These are phyloP conservation scores for Leccinum uliginosum DNA, from an alignment of 768 basidiomycete genomes.

Conservation along the genomic window DNA sequence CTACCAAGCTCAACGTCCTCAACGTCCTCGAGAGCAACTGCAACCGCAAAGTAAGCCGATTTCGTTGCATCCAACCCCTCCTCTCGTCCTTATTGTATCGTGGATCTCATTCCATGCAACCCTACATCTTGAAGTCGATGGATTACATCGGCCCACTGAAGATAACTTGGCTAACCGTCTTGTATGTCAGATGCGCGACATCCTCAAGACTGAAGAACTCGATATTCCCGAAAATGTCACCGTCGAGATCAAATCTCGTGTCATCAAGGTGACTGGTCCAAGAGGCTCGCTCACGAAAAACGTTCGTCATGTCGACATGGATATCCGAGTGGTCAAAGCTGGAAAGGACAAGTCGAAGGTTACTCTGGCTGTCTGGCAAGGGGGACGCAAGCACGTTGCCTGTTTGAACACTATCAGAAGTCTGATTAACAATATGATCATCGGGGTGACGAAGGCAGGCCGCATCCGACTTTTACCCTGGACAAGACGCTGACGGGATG, in stretches of 20 bases:
- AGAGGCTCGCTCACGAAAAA: slow-evolving; percentile 91
- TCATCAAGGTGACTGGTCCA: slow-evolving; percentile 89
- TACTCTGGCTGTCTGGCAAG: slow-evolving; percentile 95
- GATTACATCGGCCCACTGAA: slow-evolving; percentile 34
- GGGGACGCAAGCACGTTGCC: slow-evolving; percentile 96
- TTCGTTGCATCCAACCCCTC: not conserved
- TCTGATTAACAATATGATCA: slow-evolving; percentile 96
- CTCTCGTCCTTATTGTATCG: not conserved
- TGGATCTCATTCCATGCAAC: slow-evolving; percentile 2
- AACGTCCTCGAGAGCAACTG: slow-evolving; percentile 25
- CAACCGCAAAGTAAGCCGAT: slow-evolving; percentile 26
- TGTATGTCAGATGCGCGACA: slow-evolving; percentile 76
- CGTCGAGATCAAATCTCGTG: slow-evolving; percentile 83
- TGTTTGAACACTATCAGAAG: slow-evolving; percentile 96
- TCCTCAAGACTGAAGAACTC: slow-evolving; percentile 91
- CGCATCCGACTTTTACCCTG: not conserved
- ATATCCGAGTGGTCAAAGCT: slow-evolving; percentile 73
- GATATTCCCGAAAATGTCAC: slow-evolving; percentile 82
- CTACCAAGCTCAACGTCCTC: slow-evolving; percentile 18
- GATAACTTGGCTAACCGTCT: slow-evolving; percentile 30
- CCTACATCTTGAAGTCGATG: slow-evolving; percentile 19
- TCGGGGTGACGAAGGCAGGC: slow-evolving; percentile 87
- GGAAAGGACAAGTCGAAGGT: slow-evolving; percentile 71
- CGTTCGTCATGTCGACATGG: slow-evolving; percentile 92
- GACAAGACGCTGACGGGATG: slow-evolving; percentile 2